Evolutionary conservation across 768 basidiomycete species (phyloP), one percentile per base, ranked within the genome.

Genomic region (Tylopilus sp.): DNA sequence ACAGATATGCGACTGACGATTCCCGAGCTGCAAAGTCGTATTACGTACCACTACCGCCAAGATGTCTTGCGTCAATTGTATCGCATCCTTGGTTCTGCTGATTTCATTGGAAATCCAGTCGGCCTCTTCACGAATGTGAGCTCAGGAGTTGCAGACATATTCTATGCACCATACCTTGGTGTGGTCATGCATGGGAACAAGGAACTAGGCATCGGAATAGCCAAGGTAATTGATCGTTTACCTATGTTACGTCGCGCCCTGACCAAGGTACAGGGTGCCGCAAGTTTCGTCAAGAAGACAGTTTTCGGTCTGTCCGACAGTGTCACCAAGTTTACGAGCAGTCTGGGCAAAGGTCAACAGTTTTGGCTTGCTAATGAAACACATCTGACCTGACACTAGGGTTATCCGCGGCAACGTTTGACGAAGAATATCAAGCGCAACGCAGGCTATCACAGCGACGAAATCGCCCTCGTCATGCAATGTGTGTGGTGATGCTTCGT

Each of bases 71-170:
- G 91, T 11, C 97, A 99, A 65, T 77, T 98, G 3, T 98, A 98
- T 69, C 86, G 97, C 33, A 90, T 99, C 40, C 78, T 99, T 13
- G 95, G 97, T n/a, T 98, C 95, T 6, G 97, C 95, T 0, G 95
- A 98, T 71, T 95, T 98, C 72, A 88, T 90, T 53, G 88, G 91
- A 13, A 95, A 95, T 65, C 95, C 95, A 4, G 94, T 98, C 40
- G 97, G 97, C 10, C 78, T 99, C 40, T 98, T 99, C 77, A 95
- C 89, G 44, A 98, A 98, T 64, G 94, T 99, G 64, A 95, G 92
- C 64, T 97, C 94, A 25, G 97, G 97, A 11, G 91, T 98, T 6
- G 90, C 90, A 47, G 97, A 99, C 68, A 95, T 98, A 58, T 98
- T 99, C 76, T 97, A 98, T 58, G 95, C 98, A 68, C 97, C 97